Base-by-base conservation (phyloP, 75 land plant species). In the Sequoia sempervirens region DNA sequence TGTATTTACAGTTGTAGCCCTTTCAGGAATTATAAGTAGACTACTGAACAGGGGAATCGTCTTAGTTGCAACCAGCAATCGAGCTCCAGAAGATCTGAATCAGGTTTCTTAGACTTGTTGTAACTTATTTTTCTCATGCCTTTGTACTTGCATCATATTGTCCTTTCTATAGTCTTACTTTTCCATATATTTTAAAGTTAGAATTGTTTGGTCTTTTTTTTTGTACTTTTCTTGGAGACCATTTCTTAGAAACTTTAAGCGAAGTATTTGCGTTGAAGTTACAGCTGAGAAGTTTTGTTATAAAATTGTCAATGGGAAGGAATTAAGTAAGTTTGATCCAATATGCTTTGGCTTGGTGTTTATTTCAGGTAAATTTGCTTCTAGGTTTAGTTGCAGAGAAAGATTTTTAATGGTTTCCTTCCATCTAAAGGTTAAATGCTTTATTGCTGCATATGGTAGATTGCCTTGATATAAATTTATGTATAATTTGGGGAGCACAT, bases 1-100 rank as follows among this genome's bases (percentile, higher is more conserved):
- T 94, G 98, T 95, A 28, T 97, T 97, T 87, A 97, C 99, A 82
- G 92, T 97, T 81, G 95, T 97, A 82, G 96, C 98, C 75, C 90
- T 97, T 85, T 91, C 99, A 84, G 99, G 96, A 84, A 94, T 97
- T 82, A 14, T 97, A 68, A 93, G 94, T 85, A 90, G 94, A 88
- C 86, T 97, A 64, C 75, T 97, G 80, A 93, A 90, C 46, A 92
- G 89, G 75, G 99, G 99, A 38, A 89, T 90, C 72, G 91, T 97
- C 56, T 90, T 97, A 76, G 92, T 97, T 68, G 94, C 95, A 58
- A 97, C 99, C 28, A 97, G 99, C 87, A 97, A 97, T 84, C 89
- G 98, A 83, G 93, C 96, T 56, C 97, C 97, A 37, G 80, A 83
- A n/a, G 99, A 97, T 83, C 87, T 97, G 84, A 97, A 97, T 84